Base-by-base conservation (phyloP, 805 yeast species). In the Tetrapisispora taiwanensis region DNA sequence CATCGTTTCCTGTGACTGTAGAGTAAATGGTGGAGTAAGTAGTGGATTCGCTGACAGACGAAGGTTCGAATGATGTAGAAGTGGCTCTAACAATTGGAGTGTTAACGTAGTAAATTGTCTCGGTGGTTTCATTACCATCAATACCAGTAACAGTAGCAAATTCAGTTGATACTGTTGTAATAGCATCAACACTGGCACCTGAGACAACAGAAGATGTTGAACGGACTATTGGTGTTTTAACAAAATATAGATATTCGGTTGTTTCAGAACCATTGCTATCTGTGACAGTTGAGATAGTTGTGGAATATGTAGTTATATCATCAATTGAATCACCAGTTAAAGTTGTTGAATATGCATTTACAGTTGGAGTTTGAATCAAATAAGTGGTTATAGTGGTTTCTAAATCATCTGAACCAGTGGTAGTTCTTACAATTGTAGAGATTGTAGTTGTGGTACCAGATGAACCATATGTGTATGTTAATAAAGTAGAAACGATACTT, bases 361-460 rank as follows among this genome's bases (percentile, higher is more conserved):
- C 33, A 13, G 37, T 36, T 30, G 48, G 48, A 26, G 46, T 42
- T 27, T 46, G 44, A 36, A 46, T 38, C 9, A 27, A 39, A 35
- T 41, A 37, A 36, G 40, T 27, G 17, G 38, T 34, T 18, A 35
- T 35, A 10, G 37, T 35, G 4, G 43, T 39, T 28, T 26, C 34
- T n/a, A 22, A 17, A 7, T 37, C 44, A 22, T 44, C 44, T 13
- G 41, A 12, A 41, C 47, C 35, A 8, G 48, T 42, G 22, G 13
- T 36, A 2, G 48, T 47, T 14, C 4, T 18, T 3, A 27, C 18
- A 7, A 31, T 34, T 2, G 49, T 41, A 7, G 48, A 33, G 27
- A 34, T 44, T 4, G 53, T 49, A 3, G 42, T n/a, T 22, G 48
- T 43, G 2, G 12, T 7, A 20, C 8, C 27, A 12, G 28, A 13